Evolutionary conservation across 1,284 basidiomycete species (phyloP), one percentile per base, ranked within the genome.

Genomic region (Clitocybe nebularis): DNA sequence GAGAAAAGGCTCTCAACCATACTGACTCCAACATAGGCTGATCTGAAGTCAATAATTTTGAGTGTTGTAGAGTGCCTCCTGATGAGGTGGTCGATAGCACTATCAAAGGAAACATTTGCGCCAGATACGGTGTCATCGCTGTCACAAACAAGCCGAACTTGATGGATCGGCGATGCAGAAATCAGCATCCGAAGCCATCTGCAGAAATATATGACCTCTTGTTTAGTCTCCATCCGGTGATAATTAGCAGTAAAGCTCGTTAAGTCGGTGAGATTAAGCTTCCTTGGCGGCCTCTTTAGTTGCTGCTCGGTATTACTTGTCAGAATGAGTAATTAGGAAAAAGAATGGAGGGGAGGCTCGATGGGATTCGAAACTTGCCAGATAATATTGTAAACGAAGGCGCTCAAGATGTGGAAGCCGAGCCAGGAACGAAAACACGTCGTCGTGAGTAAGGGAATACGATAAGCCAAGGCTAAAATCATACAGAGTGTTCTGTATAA

Each of bases 361-460:
- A 16, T 32, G 21, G 24, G 41, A 4, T n/a, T 28, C 14, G 34
- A 28, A 30, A 60, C 69, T 32, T 56, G 69, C 77, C 54, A 70
- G 60, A 47, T 77, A 77, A 56, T 78, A 75, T 20, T 66, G 64
- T 25, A 77, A 51, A 22, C 69, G 59, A 1, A 75, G 54, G 0
- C 47, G 47, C 28, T 63, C 53, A 1, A 79, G 55, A 5, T 53
- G 47, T 3, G 59, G 57, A 3, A 78, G 53, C 17, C 67, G 55
- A 2, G 55, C 51, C 11, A 77, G 57, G 48, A 74, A 76, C 5
- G 48, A 43, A 49, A 75, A 76, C 4, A 77, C 63, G 41, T 78
- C 71, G 14, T 67, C 61, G 43, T 79, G 62, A 0, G 68, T 68
- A 24, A 79, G 60, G 1, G 76, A 77, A 48, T 79, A 79, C 1